Base-by-base conservation (phyloP, 768 basidiomycete genomes). In the Tricholoma furcatifolium region DNA sequence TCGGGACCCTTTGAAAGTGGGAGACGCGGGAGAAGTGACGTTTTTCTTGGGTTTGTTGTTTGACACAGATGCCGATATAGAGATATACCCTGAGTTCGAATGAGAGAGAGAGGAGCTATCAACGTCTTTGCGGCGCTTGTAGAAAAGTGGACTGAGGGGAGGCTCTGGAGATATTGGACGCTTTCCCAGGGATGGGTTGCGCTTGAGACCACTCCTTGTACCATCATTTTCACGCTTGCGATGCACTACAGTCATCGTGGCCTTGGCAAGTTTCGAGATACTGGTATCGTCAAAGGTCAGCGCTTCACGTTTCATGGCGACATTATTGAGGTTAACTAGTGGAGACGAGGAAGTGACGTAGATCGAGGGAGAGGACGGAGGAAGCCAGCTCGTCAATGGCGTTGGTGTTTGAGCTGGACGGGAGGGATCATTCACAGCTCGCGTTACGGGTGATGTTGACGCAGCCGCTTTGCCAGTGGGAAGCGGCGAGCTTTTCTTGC, bases 321-420 rank as follows among this genome's bases (percentile, higher is more conserved):
- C 7, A 20, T 62, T 57, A 8, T 57, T 55, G 23, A 57, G 48
- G 24, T 62, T 51, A 1, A 42, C 11, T 2, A 59, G 17, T 8
- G 58, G 60, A 21, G 53, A 57, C 2, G 53, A 41, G 15, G 51
- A 34, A 4, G 32, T 38, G 15, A 36, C 17, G 11, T 55, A 45
- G 17, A 43, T 14, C n/a, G 36, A 41, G 9, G 48, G 49, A 27
- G 40, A 53, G 23, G 47, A 20, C 17, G 44, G 43, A n/a, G 15
- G 23, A 14, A 50, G 48, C 2, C 43, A 44, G 17, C 53, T 53
- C 11, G 36, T 47, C 9, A 42, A 53, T 6, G 58, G 36, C 2
- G 41, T 32, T 23, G 51, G 48, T 17, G 34, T 17, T 32, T 21
- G 44, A 30, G 2, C 23, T 9, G 20, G 17, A 5, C 32, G 47